phyloP scores from a whole-genome alignment of 169 alveolate genomes.

The Eimeria tenella region DNA sequence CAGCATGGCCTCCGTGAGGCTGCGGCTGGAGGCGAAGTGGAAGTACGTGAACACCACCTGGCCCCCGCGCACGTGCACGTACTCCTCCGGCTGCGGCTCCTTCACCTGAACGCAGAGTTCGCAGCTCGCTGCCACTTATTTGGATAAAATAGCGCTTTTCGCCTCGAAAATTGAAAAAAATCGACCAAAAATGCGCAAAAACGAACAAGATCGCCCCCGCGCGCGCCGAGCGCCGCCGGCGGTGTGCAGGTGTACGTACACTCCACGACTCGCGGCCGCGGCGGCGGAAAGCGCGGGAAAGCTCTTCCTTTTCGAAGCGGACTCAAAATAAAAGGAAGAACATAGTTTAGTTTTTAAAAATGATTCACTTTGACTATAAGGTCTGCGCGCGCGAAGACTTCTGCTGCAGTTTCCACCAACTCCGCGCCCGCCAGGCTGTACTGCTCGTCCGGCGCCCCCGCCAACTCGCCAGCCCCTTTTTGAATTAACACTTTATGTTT shows the following conservation, averaged over 20 bases:
- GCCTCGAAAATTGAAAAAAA: no score
- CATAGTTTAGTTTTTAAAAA: background rate
- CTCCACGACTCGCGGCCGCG: background rate
- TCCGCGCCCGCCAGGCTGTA: constrained; percentile 57
- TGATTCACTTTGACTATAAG: constrained; percentile 65
- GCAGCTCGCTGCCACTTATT: no score
- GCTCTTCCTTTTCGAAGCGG: background rate
- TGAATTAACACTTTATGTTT: constrained; percentile 69
- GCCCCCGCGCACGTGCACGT: constrained; percentile 10
- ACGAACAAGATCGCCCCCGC: background rate
- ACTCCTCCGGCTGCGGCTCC: constrained; percentile 76
- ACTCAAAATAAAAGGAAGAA: background rate
- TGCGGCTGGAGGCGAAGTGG: constrained; percentile 64
- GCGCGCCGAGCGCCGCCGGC: background rate
- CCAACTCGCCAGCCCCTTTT: constrained; percentile 59
- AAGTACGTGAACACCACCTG: constrained; percentile 75
- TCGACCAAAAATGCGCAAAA: no score
- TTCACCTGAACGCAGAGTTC: constrained; percentile 42
- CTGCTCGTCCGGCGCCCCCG: constrained; percentile 53
- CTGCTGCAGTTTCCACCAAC: constrained; percentile 10
- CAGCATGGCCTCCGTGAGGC: constrained; percentile 74
- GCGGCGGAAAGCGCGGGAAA: background rate
- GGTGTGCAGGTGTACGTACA: background rate
- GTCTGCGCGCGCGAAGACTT: constrained; percentile 39
- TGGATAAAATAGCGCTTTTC: no score